These are phyloP conservation scores for Pseudodiploospora longispora DNA, from an alignment of 2,329 filamentous ascomycete genomes.

Conservation along the genomic window DNA sequence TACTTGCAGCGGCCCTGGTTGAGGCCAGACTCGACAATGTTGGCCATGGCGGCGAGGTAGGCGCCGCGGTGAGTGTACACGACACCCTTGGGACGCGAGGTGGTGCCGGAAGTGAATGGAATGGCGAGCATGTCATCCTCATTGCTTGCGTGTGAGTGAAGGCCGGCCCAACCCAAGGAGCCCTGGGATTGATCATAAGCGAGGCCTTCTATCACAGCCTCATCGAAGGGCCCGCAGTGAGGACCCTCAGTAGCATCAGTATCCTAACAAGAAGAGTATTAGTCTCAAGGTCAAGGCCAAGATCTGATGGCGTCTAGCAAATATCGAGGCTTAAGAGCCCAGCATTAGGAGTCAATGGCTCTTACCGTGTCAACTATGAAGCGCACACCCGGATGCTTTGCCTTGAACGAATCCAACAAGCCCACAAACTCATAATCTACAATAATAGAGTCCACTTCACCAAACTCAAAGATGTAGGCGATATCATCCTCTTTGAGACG, in stretches of 20 bases:
- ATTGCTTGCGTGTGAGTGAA: constrained; percentile 60
- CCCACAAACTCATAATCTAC: constrained; percentile 72
- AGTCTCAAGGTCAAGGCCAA: not conserved
- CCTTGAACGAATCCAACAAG: constrained; percentile 60
- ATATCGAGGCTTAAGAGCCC: no score
- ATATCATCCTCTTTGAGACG: constrained; percentile 76
- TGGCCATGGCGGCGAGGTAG: constrained; percentile 77
- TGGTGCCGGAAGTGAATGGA: constrained; percentile 91
- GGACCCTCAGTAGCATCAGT: constrained; percentile 69
- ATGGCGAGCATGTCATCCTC: constrained; percentile 81
- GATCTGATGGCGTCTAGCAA: no score
- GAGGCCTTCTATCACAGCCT: constrained; percentile 74
- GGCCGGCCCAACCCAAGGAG: constrained; percentile 63
- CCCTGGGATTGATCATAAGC: constrained; percentile 61
- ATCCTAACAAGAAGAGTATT: constrained; percentile 53
- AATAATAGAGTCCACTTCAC: constrained; percentile 79
- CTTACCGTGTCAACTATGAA: constrained; percentile 64
- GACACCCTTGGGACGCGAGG: constrained; percentile 84
- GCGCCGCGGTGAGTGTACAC: constrained; percentile 82
- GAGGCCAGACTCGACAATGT: constrained; percentile 81
- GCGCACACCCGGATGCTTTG: constrained; percentile 52
- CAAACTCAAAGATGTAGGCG: constrained; percentile 80
- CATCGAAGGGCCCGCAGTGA: constrained; percentile 71
- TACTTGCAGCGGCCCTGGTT: constrained; percentile 72
- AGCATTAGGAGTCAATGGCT: not conserved